phyloP scores from a whole-genome alignment of 2,329 filamentous ascomycete genomes.

The Talaromyces sp. region DNA sequence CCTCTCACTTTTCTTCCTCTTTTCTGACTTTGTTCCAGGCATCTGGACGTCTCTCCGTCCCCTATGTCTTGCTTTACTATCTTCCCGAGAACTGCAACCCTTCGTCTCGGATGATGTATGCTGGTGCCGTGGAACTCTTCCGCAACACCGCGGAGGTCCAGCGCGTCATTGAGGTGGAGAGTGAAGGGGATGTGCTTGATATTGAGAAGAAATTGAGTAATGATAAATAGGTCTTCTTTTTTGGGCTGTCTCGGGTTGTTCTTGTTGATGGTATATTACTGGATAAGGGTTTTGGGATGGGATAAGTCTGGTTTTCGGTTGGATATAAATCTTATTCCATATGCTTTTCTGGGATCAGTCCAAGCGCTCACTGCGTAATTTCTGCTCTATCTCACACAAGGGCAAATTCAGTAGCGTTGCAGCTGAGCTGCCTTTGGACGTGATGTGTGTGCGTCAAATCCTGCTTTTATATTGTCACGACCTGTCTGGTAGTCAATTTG shows the following conservation, averaged over 20 bases:
- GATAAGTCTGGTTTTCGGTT: neutral
- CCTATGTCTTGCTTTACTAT: slow-evolving; percentile 94
- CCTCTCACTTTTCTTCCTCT: neutral
- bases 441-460: too few relatives aligned
- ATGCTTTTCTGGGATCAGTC: neutral
- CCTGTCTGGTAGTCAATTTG: too few relatives aligned
- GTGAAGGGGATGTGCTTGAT: slow-evolving; percentile 76
- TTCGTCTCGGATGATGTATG: slow-evolving; percentile 88
- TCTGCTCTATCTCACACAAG: neutral
- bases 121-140: slow-evolving; percentile 93
- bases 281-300: neutral
- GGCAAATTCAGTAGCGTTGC: too few relatives aligned
- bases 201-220: slow-evolving; percentile 65
- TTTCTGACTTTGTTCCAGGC: slow-evolving; percentile 51
- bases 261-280: neutral
- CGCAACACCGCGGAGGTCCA: slow-evolving; percentile 89
- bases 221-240: slow-evolving; percentile 22
- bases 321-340: neutral
- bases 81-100: slow-evolving; percentile 87
- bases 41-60: slow-evolving; percentile 80
- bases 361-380: neutral
- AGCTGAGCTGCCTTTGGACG: too few relatives aligned
- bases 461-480: too few relatives aligned
- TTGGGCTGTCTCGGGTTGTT: neutral
- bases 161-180: slow-evolving; percentile 79